Evolutionary conservation across 2,329 filamentous ascomycete genomes (phyloP).

Genomic region (Cercospora nicotianae): DNA sequence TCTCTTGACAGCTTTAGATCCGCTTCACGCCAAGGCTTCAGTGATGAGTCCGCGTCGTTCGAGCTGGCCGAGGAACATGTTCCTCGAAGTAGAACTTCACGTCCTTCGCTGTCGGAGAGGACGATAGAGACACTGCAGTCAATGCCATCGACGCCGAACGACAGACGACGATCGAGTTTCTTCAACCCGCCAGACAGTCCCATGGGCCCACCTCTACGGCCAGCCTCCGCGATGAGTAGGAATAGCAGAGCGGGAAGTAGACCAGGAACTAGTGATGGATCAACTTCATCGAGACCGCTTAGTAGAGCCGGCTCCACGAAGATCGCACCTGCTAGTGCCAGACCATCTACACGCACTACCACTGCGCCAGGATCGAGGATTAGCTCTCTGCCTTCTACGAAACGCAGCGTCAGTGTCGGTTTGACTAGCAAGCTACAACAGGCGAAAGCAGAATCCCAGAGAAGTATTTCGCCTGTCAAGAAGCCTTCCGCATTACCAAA

Average conservation of each 20-base stretch:
- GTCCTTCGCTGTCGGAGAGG: constrained; percentile 71
- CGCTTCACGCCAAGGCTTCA: constrained; percentile 41
- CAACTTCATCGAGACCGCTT: constrained; percentile 30
- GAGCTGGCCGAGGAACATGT: constrained; percentile 23
- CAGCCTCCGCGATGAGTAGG: constrained; percentile 61
- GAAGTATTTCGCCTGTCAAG: constrained; percentile 25
- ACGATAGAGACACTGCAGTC: constrained; percentile 81
- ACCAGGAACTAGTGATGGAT: constrained; percentile 49
- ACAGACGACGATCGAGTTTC: constrained; percentile 68
- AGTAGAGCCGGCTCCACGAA: constrained; percentile 38
- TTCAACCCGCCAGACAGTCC: constrained; percentile 63
- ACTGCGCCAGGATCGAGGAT: constrained; percentile 19
- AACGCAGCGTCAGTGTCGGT: constrained; percentile 32
- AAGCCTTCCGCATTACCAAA: constrained; percentile 13
- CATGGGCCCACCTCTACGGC: constrained; percentile 62
- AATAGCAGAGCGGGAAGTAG: constrained; percentile 48
- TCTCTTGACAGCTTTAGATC: constrained; percentile 47
- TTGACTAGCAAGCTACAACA: constrained; percentile 30
- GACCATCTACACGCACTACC: constrained; percentile 31
- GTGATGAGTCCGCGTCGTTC: constrained; percentile 24
- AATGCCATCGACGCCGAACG: constrained; percentile 74
- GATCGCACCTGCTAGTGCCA: constrained; percentile 38
- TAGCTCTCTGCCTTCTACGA: constrained; percentile 32
- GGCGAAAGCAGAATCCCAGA: constrained; percentile 18
- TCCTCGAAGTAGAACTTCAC: constrained; percentile 40